A percentile compares a stretch with the other conserved stretches of the same genome.
Conservation (phyloP, 139 green algal species). For the Zygnema circumcarinatum region DNA sequence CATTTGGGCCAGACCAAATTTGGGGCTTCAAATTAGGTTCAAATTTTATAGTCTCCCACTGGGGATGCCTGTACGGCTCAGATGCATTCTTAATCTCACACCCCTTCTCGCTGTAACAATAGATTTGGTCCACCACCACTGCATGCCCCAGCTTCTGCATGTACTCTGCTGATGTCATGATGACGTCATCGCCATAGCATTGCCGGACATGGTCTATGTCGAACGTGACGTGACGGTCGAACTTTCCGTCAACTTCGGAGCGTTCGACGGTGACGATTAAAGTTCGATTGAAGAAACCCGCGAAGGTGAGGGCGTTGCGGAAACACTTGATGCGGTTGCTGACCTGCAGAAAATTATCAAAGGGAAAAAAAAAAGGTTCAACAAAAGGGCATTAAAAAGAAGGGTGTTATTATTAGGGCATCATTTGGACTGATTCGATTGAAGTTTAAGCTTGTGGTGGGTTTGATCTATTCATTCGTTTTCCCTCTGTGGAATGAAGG, state of each 20-base stretch:
- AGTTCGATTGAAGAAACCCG: slow-evolving; percentile 22
- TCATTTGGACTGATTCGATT: background rate
- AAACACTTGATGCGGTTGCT: slow-evolving; percentile 34
- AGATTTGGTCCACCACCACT: background rate
- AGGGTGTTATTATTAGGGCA: background rate
- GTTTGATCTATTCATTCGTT: background rate
- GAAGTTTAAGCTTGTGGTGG: too few species aligned
- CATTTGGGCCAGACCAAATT: background rate
- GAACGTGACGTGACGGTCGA: slow-evolving; percentile 19
- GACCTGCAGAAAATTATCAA: background rate
- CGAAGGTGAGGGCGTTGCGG: slow-evolving; percentile 12
- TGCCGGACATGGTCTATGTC: background rate
- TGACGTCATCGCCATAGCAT: background rate
- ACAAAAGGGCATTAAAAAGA: background rate
- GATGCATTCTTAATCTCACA: background rate
- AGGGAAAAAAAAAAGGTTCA: background rate
- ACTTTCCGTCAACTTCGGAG: background rate
- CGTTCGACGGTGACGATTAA: background rate
- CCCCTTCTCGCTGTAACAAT: background rate
- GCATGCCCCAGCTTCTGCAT: background rate
- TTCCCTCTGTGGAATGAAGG: background rate
- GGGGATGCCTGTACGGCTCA: background rate
- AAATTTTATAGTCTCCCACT: slow-evolving; percentile 17
- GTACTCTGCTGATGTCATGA: slow-evolving; percentile 1
- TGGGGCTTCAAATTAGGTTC: background rate